Evolutionary conservation across 495 filamentous ascomycete species (phyloP).

Genomic region (Xeromyces bisporus): DNA sequence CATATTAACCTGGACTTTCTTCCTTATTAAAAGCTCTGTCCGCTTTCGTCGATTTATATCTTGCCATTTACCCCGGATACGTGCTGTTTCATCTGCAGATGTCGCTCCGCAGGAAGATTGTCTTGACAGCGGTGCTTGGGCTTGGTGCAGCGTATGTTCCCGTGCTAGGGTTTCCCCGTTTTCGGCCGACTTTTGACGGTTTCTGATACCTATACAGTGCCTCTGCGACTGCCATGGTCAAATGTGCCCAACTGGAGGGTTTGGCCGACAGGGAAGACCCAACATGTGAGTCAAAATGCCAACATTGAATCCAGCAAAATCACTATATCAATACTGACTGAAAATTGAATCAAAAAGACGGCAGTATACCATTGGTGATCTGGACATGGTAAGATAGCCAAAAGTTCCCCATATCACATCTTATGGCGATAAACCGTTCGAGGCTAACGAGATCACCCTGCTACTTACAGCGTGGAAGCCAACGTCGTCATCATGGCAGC

Average conservation of each 20-base stretch:
- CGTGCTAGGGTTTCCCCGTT: no score
- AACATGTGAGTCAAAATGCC: slow-evolving; percentile 23
- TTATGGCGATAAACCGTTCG: no score
- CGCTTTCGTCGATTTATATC: slow-evolving; percentile 28
- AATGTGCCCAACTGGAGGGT: slow-evolving; percentile 21
- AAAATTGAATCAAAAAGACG: slow-evolving; percentile 10
- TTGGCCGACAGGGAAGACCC: slow-evolving; percentile 19
- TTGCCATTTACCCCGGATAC: slow-evolving; percentile 29
- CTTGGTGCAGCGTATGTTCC: slow-evolving; percentile 18
- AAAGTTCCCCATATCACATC: neutral
- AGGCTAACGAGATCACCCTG: no score
- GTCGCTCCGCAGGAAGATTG: slow-evolving; percentile 28
- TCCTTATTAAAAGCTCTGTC: no score
- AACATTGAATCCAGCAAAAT: no score
- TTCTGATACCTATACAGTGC: slow-evolving; percentile 4
- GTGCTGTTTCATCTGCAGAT: slow-evolving; percentile 29
- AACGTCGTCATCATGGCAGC: slow-evolving; percentile 31
- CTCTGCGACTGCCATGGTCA: slow-evolving; percentile 18
- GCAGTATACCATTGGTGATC: slow-evolving; percentile 20
- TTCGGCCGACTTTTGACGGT: no score
- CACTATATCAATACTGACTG: no score
- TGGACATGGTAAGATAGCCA: slow-evolving; percentile 24
- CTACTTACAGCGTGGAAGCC: slow-evolving; percentile 29
- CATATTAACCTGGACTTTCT: no score
- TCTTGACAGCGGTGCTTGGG: slow-evolving; percentile 24